Conservation (phyloP, 495 filamentous ascomycete genomes). For the Penicillium herquei region DNA sequence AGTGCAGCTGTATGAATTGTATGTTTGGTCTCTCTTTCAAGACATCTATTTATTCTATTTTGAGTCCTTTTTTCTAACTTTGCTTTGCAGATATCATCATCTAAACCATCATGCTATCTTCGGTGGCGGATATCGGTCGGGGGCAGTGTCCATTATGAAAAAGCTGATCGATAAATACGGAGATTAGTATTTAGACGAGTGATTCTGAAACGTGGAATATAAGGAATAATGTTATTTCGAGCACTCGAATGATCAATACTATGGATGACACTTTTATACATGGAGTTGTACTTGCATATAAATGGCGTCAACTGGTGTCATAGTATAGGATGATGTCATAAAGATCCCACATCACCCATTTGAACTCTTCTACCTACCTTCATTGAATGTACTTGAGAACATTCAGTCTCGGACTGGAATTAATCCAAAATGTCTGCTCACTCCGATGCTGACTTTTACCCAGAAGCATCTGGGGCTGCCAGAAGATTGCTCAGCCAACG, state of each 20-base stretch:
- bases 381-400: neutral
- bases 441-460: slow-evolving; percentile 48
- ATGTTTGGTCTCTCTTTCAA: slow-evolving; percentile 33
- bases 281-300: no score
- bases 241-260: no score
- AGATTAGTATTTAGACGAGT: neutral
- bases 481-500: slow-evolving; percentile 48
- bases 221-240: no score
- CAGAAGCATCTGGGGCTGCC: slow-evolving; percentile 53
- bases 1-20: slow-evolving; percentile 78
- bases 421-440: slow-evolving; percentile 16
- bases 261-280: no score
- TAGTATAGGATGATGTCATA: no score
- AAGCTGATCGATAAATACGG: slow-evolving; percentile 67
- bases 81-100: slow-evolving; percentile 72
- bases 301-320: no score
- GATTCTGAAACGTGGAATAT: no score
- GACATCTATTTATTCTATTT: neutral
- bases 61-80: neutral
- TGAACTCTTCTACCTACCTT: no score
- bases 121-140: slow-evolving; percentile 69
- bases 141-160: slow-evolving; percentile 74
- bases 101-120: slow-evolving; percentile 88
- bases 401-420: neutral
- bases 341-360: no score